A percentile compares a stretch with the other conserved stretches of the same genome.
Evolutionary conservation across 2,329 filamentous ascomycete genomes (phyloP).

Genomic region (Fusarium poae): DNA sequence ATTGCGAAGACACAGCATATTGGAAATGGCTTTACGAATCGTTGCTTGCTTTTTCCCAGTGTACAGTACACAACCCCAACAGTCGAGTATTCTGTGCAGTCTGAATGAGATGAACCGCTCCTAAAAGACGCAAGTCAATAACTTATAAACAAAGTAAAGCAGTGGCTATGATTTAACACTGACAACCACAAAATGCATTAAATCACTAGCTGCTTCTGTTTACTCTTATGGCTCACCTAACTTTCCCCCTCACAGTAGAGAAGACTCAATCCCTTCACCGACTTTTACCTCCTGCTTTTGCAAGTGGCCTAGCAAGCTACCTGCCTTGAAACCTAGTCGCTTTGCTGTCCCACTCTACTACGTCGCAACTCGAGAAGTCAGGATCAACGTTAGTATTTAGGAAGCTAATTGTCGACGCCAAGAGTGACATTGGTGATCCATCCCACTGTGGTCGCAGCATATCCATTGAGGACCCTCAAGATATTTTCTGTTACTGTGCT

Average conservation of each 20-base stretch:
- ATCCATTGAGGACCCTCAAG: constrained; percentile 5
- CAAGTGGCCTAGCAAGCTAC: constrained; percentile 43
- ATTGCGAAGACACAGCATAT: constrained; percentile 1
- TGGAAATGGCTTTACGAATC: background rate
- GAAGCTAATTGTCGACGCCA: constrained; percentile 30
- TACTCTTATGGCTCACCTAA: constrained; percentile 40
- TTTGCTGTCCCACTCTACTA: constrained; percentile 43
- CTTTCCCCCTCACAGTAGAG: constrained; percentile 36
- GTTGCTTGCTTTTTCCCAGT: constrained; percentile 3
- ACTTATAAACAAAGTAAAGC: constrained; percentile 15
- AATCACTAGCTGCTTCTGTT: constrained; percentile 36
- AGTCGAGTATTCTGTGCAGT: constrained; percentile 1
- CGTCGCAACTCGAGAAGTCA: constrained; percentile 44
- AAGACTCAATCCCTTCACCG: constrained; percentile 49
- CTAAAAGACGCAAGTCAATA: constrained; percentile 27
- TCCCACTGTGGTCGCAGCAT: constrained; percentile 17
- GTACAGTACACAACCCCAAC: background rate
- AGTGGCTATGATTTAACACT: constrained; percentile 20
- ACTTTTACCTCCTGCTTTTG: constrained; percentile 48
- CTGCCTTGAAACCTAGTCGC: constrained; percentile 29
- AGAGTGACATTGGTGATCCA: constrained; percentile 37
- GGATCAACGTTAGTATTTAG: constrained; percentile 43
- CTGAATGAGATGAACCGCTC: constrained; percentile 27
- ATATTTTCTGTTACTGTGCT: constrained; percentile 9
- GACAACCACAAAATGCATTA: constrained; percentile 22